These are phyloP conservation scores for Phytophthora fragariaefolia DNA, from an alignment of 352 stramenopile species.

Conservation along the genomic window DNA sequence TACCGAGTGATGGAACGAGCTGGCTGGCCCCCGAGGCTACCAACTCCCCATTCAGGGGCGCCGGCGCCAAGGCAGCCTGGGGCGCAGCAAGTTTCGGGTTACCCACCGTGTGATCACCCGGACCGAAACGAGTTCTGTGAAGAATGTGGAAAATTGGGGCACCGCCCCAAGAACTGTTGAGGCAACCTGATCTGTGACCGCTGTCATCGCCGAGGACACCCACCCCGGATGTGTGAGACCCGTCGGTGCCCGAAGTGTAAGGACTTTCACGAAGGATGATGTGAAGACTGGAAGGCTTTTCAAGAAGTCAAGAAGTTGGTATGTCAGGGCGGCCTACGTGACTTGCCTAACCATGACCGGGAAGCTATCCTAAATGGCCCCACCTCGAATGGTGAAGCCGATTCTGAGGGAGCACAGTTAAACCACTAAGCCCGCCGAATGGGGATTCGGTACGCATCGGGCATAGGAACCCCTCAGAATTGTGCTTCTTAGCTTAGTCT, in stretches of 20 bases:
- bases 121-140: not conserved
- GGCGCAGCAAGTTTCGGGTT: too few relatives aligned
- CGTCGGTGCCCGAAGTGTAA: not conserved
- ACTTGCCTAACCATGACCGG: not conserved
- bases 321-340: not conserved
- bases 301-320: not conserved
- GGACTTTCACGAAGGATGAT: not conserved
- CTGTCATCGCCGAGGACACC: not conserved
- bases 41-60: too few relatives aligned
- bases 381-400: too few relatives aligned
- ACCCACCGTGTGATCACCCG: too few relatives aligned
- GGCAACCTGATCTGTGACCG: not conserved
- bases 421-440: too few relatives aligned
- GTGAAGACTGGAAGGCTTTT: not conserved
- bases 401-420: too few relatives aligned
- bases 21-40: too few relatives aligned
- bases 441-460: too few relatives aligned
- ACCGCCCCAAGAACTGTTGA: not conserved
- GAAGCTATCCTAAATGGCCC: not conserved
- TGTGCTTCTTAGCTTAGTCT: too few relatives aligned
- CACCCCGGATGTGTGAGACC: not conserved
- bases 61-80: too few relatives aligned
- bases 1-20: too few relatives aligned
- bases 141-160: not conserved
- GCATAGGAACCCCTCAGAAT: too few relatives aligned